Base-by-base conservation (phyloP, 1,284 basidiomycete species). In the Cystobasidium pallidum region DNA sequence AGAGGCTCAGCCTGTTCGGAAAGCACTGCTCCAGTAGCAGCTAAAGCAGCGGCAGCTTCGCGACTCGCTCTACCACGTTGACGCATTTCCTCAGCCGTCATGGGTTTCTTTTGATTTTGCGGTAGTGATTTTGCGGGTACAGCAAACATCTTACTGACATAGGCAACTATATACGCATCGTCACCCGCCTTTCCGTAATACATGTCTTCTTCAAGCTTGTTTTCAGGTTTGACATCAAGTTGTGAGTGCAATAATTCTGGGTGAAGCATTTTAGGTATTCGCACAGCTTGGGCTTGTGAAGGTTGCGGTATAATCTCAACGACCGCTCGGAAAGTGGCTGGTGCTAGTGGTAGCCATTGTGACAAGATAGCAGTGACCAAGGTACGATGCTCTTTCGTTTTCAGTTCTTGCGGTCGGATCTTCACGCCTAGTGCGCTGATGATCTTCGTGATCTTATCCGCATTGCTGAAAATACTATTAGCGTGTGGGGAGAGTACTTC, bases 81-180 rank as follows among this genome's bases (percentile, higher is more conserved):
- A 28, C 92, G 85, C 88, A 96, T 90, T 80, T 96, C 91, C 41
- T 96, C 92, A 0, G 91, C 91, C 0, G 90, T 92, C 67, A 93
- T 79, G 30, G 86, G 84, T 75, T 85, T 88, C 78, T 88, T 87
- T 82, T 90, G 91, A 80, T 89, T 89, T 78, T 94, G 89, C 0
- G 95, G 95, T 36, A 99, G 82, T 59, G 95, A 91, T 66, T 86
- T 87, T 21, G 82, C 83, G 26, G 87, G 83, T 1, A 98, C 89
- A 0, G 94, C 94, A 80, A 99, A 98, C 95, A 99, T 99, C 81
- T 99, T 99, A 84, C 92, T 96, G 66, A 99, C 91, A 80, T 95
- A 96, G 3, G 88, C 92, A 15, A 89, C 86, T 67, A 83, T 87
- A 3, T 85, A 84, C 2, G 86, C 78, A 0, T 79, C 83, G n/a